Percentiles rank a stretch among this genome's conserved stretches.
phyloP scores from a whole-genome alignment of 371 early-diverging fungal genomes.

The Apophysomyces ossiformis region DNA sequence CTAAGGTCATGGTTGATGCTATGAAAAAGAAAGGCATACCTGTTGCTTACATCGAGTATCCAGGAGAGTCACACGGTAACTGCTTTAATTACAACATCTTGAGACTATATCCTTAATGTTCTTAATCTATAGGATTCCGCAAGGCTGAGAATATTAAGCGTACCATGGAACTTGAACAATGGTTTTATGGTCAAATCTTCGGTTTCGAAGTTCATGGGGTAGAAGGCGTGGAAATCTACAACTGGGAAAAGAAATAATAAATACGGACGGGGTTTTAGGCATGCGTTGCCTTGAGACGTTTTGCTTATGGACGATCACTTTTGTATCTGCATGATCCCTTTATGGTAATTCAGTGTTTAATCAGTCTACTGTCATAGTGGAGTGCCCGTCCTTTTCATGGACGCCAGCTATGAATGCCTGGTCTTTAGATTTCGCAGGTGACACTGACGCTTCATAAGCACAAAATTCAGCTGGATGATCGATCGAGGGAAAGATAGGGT shows the following conservation, averaged over 20 bases:
- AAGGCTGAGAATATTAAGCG: conserved; percentile 54
- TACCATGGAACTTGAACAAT: conserved; percentile 53
- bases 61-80: conserved; percentile 74
- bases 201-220: conserved; percentile 50
- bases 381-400: too few species aligned
- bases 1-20: conserved; percentile 73
- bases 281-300: too few species aligned
- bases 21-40: conserved; percentile 62
- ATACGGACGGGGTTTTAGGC: too few species aligned
- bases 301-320: too few species aligned
- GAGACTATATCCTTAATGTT: not conserved
- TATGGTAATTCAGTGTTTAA: too few species aligned
- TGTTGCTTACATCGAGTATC: conserved; percentile 72
- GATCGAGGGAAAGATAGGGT: too few species aligned
- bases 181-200: conserved; percentile 59
- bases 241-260: conserved; percentile 19
- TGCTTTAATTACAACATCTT: not conserved
- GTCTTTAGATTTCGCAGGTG: too few species aligned
- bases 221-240: conserved; percentile 48
- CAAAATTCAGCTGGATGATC: too few species aligned
- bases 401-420: too few species aligned
- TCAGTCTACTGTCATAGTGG: too few species aligned
- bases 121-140: conserved; percentile 34
- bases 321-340: too few species aligned
- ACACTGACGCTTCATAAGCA: too few species aligned